Evolutionary conservation across 768 basidiomycete species (phyloP), one percentile per base, ranked within the genome.

Genomic region (Hericium erinaceus): DNA sequence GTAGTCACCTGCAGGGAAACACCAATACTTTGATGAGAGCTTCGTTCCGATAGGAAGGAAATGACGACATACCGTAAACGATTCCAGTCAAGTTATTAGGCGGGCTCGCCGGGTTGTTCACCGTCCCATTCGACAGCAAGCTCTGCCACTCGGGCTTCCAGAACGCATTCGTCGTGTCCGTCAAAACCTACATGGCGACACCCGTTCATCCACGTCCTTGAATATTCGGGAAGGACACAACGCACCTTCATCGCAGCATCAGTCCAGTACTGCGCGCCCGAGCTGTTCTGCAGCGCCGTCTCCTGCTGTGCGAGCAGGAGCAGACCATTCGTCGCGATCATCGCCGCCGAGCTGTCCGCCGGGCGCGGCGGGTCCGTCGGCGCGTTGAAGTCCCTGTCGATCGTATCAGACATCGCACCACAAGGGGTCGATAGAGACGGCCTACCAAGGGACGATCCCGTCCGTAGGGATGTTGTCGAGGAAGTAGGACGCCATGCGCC

Each of bases 291-390:
- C 8, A 71, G 59, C 72, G 64, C 74, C 58, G 58, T 71, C 66
- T 62, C 75, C 51, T 73, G 70, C 39, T 70, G 64, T 7, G 84
- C 74, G 7, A 89, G 75, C 11, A 85, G 70, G 39, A 89, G 67
- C 46, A 89, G 73, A 1, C 76, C 86, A 37, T 74, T 81, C 2
- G 79, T 78, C 0, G 78, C 83, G 60, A 87, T 79, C 39, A 78
- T 82, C 9, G 85, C 82, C 4, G 87, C 85, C 15, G 85, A 86
- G 1, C 82, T 84, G 69, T 89, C 87, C 0, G 85, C 84, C 0
- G 82, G 80, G 12, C 79, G 75, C 16, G 79, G 77, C 2, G 82
- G 83, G 7, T 67, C 67, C 40, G 77, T 65, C 0, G 85, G 86
- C 6, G 84, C 87, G 58, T 87, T 78, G 71, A 87, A 89, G 67